Evolutionary conservation across 306 rosid genomes (phyloP), one percentile per base, ranked within the genome.

Genomic region (Vachellia pachyceras): DNA sequence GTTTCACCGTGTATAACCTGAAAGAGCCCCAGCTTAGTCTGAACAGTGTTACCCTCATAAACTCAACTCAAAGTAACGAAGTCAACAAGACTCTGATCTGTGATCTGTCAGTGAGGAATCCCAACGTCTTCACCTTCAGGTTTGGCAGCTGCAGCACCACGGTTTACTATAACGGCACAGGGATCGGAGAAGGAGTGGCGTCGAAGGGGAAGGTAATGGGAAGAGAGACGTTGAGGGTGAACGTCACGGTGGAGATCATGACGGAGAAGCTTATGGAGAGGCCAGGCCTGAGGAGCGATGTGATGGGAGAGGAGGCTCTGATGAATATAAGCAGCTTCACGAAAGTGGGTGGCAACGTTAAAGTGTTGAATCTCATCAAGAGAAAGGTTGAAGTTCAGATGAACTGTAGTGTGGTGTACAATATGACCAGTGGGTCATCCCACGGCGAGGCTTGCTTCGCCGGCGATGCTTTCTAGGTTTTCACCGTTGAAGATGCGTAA

Each of bases 1-100:
- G 78, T 14, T 88, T 91, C 46, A 88, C 91, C 2, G 87, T 91
- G 10, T 67, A 86, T 85, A 83, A 80, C 72, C 63, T 85, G 0
- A 83, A 85, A 77, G 86, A 86, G n/a, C 96, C 90, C 0, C 50
- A 64, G 47, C 80, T 88, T 8, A 72, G 64, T 35, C 45, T 82
- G 77, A 82, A 82, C 63, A 1, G 45, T 0, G 76, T 77, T 1
- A 76, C 41, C 5, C 8, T 72, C n/a, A 1, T 82, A 42, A 67
- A 10, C 2, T 80, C 84, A 61, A 69, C 54, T 11, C 52, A 41
- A 25, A 5, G 40, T 1, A 61, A 3, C 20, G 23, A 7, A 5
- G 5, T 1, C 0, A 82, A 18, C 58, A 10, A 82, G 33, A 82
- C 85, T 0, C 42, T 87, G 9, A 22, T 82, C 0, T 85, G 85